Evolutionary conservation across 257 asterid genomes (phyloP), one percentile per base, ranked within the genome.

Genomic region (Misopates orontium): DNA sequence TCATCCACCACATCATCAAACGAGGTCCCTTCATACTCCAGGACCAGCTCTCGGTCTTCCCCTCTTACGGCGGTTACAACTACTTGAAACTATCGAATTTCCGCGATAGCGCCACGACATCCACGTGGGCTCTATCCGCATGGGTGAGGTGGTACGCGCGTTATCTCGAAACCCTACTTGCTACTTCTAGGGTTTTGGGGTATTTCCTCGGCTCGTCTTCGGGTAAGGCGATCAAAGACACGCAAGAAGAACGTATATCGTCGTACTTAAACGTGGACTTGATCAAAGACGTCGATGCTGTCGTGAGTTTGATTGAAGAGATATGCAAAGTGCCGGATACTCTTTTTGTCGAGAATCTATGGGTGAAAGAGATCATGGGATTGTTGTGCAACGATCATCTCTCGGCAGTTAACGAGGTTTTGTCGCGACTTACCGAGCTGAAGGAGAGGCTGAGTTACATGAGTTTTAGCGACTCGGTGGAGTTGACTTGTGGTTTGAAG

Each of bases 11-110:
- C 73, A 68, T 89, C 59, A 69, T 91, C 57, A 77, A 82, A 18
- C 89, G 90, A 4, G 98, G 98, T 4, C 88, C 98, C 75, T 91
- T 91, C 39, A 89, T 91, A 45, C 84, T 91, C 21, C 98, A 85
- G 24, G 98, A 91, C 28, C 98, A 89, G 77, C 88, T 91, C 72
- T 82, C 96, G 0, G 50, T 83, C 5, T 82, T 85, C 16, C 98
- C 98, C 0, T 41, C 85, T 23, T 12, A 54, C 72, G 98, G 98
- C 42, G 96, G 97, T 0, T 76, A 72, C 40, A 91, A 89, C 56
- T 75, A 87, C 75, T 85, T 91, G 1, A 91, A 91, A 10, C 88
- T 87, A 17, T 87, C 98, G 11, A 58, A 72, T 41, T 91, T 91
- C 85, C 88, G 84, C 36, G 95, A 91, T 79, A 79, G 84, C 13